A percentile compares a stretch with the other conserved stretches of the same genome.
phyloP scores from a whole-genome alignment of 192 early-diverging fungal species.

The Coemansia sp. region DNA sequence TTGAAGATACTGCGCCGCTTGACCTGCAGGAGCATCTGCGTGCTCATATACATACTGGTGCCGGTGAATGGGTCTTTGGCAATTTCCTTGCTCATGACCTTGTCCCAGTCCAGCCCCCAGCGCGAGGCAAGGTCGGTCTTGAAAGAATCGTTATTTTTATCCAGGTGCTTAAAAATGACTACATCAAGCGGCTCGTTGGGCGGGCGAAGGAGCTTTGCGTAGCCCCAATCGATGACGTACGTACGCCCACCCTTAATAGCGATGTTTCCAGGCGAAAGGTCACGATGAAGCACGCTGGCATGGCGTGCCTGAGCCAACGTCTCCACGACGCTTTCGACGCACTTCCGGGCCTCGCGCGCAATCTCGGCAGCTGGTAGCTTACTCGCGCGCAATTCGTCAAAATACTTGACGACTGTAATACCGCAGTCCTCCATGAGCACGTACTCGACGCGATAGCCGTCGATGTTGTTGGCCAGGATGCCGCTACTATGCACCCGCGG shows the following conservation, averaged over 20 bases:
- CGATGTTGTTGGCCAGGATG: neutral
- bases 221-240: conserved; percentile 22
- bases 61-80: neutral
- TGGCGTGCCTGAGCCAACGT: neutral
- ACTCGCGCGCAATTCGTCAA: neutral
- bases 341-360: neutral
- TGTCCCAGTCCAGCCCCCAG: too few relatives aligned
- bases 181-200: neutral
- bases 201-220: neutral
- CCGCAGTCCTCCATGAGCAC: conserved; percentile 23
- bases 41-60: conserved; percentile 7
- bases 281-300: conserved; percentile 4
- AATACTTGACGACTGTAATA: neutral
- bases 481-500: conserved; percentile 3
- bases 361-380: neutral
- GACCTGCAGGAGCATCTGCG: neutral
- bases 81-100: too few relatives aligned
- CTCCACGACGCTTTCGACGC: neutral
- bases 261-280: conserved; percentile 24
- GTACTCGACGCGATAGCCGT: conserved; percentile 14
- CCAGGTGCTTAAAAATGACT: too few relatives aligned
- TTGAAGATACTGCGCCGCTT: too few relatives aligned
- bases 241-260: neutral
- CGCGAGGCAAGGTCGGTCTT: too few relatives aligned
- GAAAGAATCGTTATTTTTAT: too few relatives aligned